Conservation (phyloP, 179 eudicot genomes). For the Beta lomatogona region DNA sequence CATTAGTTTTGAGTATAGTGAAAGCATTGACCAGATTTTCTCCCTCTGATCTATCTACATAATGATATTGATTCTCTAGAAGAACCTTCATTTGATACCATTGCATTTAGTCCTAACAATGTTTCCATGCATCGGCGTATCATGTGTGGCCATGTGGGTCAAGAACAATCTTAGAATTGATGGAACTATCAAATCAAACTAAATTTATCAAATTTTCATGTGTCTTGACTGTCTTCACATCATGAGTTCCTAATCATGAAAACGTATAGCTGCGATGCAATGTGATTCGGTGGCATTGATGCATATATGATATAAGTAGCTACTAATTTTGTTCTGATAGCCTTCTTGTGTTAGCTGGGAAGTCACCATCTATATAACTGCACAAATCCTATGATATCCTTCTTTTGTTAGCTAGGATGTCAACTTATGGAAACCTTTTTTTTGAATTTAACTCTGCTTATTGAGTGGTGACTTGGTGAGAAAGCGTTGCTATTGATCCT, state of each 20-base stretch:
- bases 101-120: not conserved
- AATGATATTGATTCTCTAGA: not conserved
- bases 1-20: not conserved
- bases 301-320: not conserved
- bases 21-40: not conserved
- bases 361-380: not conserved
- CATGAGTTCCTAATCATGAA: not conserved
- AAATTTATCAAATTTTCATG: not conserved
- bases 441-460: not conserved
- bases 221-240: not conserved
- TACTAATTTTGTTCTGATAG: not conserved
- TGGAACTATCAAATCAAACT: not conserved
- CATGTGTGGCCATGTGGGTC: not conserved
- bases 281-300: not conserved
- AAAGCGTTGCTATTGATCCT: conserved; percentile 3
- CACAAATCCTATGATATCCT: not conserved
- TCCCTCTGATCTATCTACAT: not conserved
- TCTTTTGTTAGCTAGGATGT: conserved; percentile 3
- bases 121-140: not conserved
- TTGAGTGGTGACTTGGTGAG: not conserved
- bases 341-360: not conserved
- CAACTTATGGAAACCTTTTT: not conserved
- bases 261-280: not conserved
- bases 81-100: not conserved
- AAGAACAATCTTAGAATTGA: not conserved